Percentiles rank a stretch among this genome's conserved stretches.
Conservation (phyloP, 192 early-diverging fungal species). For the Umbelopsis sp. region DNA sequence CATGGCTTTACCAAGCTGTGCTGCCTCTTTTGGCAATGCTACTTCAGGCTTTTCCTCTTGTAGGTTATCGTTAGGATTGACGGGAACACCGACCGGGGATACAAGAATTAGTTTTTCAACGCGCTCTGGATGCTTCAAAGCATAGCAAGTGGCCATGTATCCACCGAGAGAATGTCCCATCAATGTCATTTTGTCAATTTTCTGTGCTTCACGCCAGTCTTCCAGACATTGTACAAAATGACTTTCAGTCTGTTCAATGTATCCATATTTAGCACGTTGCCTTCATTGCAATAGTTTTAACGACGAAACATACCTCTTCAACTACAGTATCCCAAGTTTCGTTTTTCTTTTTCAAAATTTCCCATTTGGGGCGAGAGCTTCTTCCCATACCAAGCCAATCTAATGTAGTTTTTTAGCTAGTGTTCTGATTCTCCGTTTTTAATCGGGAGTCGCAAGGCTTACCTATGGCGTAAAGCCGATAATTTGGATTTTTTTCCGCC, state of each 20-base stretch:
- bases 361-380: constrained; percentile 73
- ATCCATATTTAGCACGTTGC: constrained; percentile 22
- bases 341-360: constrained; percentile 27
- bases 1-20: constrained; percentile 24
- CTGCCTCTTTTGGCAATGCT: constrained; percentile 35
- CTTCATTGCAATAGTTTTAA: background rate
- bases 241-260: constrained; percentile 56
- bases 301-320: constrained; percentile 40
- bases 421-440: too few species aligned
- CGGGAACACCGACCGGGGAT: constrained; percentile 83
- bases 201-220: constrained; percentile 77
- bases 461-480: constrained; percentile 63
- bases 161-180: constrained; percentile 87
- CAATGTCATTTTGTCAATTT: constrained; percentile 84
- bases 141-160: constrained; percentile 84
- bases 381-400: constrained; percentile 99
- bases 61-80: constrained; percentile 47
- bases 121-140: constrained; percentile 82
- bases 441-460: background rate
- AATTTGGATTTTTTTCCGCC: constrained; percentile 49
- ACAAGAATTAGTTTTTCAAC: constrained; percentile 89
- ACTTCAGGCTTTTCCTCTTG: constrained; percentile 26
- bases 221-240: constrained; percentile 94
- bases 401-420: constrained; percentile 22
- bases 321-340: constrained; percentile 53